These are phyloP conservation scores for Medicago truncatula DNA, from an alignment of 306 rosid genomes.

Conservation along the genomic window MtrunA17r5.0-ANR NC_053043.1:41282501-41283000, in stretches of 20 bases:
- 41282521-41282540: conserved; percentile 26
- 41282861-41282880: neutral
- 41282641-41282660: conserved; percentile 2
- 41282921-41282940: neutral
- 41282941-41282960: neutral
- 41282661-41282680: neutral
- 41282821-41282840: conserved; percentile 1
- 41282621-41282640: conserved; percentile 30
- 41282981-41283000: too few relatives aligned
- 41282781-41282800: neutral
- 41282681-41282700: neutral
- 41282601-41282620: conserved; percentile 3
- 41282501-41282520: conserved; percentile 13
- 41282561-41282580: neutral
- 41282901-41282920: too few relatives aligned
- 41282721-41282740: neutral
- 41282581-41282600: conserved; percentile 5
- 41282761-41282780: neutral
- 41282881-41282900: neutral
- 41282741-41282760: neutral
- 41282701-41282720: neutral
- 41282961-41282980: neutral
- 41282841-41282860: neutral
- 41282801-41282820: conserved; percentile 7
- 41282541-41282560: neutral